phyloP scores from a whole-genome alignment of 192 early-diverging fungal species.

The Lobosporangium transversale region DNA sequence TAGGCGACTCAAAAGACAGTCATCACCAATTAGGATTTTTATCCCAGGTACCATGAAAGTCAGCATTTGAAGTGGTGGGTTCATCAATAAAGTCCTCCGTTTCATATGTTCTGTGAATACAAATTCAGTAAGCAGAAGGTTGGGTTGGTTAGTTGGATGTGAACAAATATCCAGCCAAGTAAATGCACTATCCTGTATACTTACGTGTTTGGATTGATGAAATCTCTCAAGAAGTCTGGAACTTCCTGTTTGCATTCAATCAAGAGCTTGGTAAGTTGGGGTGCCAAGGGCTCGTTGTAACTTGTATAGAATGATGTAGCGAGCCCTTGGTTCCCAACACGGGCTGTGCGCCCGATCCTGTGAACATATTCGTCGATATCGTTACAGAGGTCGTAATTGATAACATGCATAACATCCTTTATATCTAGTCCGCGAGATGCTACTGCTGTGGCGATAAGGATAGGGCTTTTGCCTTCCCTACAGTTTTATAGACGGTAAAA shows the following conservation, averaged over 20 bases:
- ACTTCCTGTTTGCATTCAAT: constrained; percentile 68
- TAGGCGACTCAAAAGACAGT: no score
- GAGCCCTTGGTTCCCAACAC: constrained; percentile 66
- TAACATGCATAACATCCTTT: constrained; percentile 86
- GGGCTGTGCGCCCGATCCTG: constrained; percentile 81
- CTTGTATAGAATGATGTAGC: constrained; percentile 67
- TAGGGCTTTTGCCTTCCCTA: constrained; percentile 58
- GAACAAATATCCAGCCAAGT: no score
- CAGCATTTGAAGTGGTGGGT: no score
- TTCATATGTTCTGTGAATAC: constrained; percentile 19
- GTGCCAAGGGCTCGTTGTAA: constrained; percentile 48
- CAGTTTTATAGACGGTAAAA: neutral
- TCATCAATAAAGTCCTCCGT: constrained; percentile 21
- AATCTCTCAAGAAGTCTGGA: constrained; percentile 58
- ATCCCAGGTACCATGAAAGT: no score
- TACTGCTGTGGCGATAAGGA: constrained; percentile 92
- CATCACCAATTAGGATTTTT: no score
- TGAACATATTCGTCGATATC: constrained; percentile 91
- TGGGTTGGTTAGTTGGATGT: neutral
- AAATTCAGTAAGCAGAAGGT: neutral
- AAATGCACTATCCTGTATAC: no score
- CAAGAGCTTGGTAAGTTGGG: constrained; percentile 59
- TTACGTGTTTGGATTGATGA: constrained; percentile 18
- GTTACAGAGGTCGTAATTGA: constrained; percentile 84
- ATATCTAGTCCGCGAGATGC: constrained; percentile 92